A percentile compares a stretch with the other conserved stretches of the same genome.
Evolutionary conservation across 495 filamentous ascomycete species (phyloP).

Genomic region (Hypomontagnella monticulosa): DNA sequence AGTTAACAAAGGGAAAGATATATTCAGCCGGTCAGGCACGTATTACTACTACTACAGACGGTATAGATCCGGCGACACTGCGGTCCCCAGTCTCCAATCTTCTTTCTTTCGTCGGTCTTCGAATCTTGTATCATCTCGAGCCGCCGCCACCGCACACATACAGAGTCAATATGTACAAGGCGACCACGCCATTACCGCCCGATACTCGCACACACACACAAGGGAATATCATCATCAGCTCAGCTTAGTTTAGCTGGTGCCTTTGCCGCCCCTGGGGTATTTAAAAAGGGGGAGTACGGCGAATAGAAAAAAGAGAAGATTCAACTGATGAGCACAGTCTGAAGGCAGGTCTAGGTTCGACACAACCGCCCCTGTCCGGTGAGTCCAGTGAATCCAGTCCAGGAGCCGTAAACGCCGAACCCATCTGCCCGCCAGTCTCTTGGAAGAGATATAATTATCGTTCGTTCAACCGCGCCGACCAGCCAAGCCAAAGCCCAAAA

Average conservation of each 20-base stretch:
- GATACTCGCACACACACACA: conserved; percentile 8
- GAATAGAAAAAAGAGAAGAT: not conserved
- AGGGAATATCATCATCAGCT: conserved; percentile 27
- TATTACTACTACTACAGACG: conserved; percentile 39
- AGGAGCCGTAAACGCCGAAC: conserved; percentile 34
- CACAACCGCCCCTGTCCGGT: not conserved
- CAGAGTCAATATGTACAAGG: conserved; percentile 34
- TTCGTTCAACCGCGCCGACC: conserved; percentile 28
- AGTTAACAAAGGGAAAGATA: conserved; percentile 39
- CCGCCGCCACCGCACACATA: not conserved
- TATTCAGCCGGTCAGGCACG: conserved; percentile 34
- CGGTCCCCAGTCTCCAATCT: conserved; percentile 4
- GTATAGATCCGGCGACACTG: conserved; percentile 21
- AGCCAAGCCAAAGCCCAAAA: conserved; percentile 35
- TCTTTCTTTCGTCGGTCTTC: conserved; percentile 16
- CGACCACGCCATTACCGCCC: conserved; percentile 17
- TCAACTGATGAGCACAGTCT: conserved; percentile 33
- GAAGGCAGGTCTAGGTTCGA: not conserved
- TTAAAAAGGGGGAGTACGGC: conserved; percentile 3
- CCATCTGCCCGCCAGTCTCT: conserved; percentile 12
- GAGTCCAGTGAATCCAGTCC: too few species aligned
- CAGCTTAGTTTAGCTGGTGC: conserved; percentile 3
- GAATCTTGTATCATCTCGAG: conserved; percentile 23
- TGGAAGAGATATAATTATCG: conserved; percentile 32
- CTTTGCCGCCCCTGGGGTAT: conserved; percentile 14